These are phyloP conservation scores for Taxillus chinensis DNA, from an alignment of 164 flowering plant species.

Conservation along the genomic window DNA sequence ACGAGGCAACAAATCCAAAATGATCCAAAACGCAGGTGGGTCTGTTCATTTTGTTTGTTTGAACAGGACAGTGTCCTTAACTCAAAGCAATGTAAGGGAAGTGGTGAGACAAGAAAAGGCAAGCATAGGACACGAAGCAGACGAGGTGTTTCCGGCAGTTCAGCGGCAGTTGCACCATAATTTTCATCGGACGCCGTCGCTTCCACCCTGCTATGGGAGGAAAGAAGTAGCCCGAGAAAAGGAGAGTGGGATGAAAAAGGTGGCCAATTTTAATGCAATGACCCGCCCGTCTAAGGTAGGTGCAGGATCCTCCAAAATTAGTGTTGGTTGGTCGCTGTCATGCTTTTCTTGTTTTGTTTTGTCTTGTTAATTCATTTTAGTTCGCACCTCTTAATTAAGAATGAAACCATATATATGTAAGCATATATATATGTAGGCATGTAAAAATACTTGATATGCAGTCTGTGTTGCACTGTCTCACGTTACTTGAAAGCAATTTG, in stretches of 20 bases:
- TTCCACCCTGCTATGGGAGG: constrained; percentile 30
- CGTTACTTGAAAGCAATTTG: constrained; percentile 6
- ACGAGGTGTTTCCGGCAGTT: neutral
- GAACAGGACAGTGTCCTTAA: neutral
- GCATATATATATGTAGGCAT: too few relatives aligned
- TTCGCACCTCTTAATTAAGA: too few relatives aligned
- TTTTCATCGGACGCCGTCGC: constrained; percentile 26
- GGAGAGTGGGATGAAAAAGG: constrained; percentile 8
- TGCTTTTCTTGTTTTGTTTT: too few relatives aligned
- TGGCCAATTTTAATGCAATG: neutral
- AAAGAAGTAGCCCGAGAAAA: constrained; percentile 11
- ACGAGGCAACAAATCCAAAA: too few relatives aligned
- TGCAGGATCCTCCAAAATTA: too few relatives aligned
- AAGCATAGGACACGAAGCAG: neutral
- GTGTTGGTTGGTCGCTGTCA: too few relatives aligned
- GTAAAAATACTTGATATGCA: too few relatives aligned
- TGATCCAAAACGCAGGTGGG: neutral
- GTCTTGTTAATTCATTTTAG: too few relatives aligned
- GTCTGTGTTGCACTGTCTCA: neutral
- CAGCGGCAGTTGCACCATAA: neutral
- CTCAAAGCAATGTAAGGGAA: neutral
- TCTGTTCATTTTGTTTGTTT: neutral
- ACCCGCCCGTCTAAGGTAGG: neutral
- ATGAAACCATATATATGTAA: too few relatives aligned
- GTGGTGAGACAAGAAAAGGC: neutral